A percentile compares a stretch with the other conserved stretches of the same genome.
Evolutionary conservation across 163 green algal species (phyloP).

Genomic region (Volvox carteri): DNA sequence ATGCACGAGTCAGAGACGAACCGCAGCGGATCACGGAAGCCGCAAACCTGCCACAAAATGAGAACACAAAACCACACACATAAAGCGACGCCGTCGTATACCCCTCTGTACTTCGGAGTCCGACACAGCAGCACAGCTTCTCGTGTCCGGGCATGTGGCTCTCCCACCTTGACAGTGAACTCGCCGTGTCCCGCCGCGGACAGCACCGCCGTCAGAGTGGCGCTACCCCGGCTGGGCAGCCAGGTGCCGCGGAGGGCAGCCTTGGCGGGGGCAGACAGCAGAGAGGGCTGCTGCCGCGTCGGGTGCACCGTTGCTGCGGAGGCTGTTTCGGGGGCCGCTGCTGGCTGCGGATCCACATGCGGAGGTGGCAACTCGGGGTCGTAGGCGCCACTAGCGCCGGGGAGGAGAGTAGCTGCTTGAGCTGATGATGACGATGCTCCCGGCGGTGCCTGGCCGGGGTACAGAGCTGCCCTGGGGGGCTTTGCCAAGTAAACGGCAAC

Average conservation of each 20-base stretch:
- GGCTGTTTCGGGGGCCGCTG: not conserved
- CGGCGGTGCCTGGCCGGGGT: no score
- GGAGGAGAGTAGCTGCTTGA: not conserved
- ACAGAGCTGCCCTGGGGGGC: conserved; percentile 13
- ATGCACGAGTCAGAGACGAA: no score
- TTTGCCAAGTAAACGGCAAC: conserved; percentile 21
- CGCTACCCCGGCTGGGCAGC: conserved; percentile 26
- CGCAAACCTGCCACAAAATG: no score
- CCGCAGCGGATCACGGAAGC: no score
- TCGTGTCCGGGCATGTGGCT: no score
- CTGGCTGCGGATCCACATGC: not conserved
- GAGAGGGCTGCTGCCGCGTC: not conserved
- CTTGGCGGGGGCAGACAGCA: not conserved
- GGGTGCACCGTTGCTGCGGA: not conserved
- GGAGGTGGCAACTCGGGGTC: not conserved
- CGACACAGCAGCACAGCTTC: no score
- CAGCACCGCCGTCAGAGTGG: conserved; percentile 45
- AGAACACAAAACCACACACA: no score
- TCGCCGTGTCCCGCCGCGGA: not conserved
- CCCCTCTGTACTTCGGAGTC: no score
- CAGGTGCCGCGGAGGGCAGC: conserved; percentile 14
- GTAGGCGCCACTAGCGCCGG: not conserved
- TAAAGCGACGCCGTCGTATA: no score
- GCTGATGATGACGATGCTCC: no score
- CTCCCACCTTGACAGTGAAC: conserved; percentile 38